Base-by-base conservation (phyloP, 768 basidiomycete species). In the Termitomyces sp. region DNA sequence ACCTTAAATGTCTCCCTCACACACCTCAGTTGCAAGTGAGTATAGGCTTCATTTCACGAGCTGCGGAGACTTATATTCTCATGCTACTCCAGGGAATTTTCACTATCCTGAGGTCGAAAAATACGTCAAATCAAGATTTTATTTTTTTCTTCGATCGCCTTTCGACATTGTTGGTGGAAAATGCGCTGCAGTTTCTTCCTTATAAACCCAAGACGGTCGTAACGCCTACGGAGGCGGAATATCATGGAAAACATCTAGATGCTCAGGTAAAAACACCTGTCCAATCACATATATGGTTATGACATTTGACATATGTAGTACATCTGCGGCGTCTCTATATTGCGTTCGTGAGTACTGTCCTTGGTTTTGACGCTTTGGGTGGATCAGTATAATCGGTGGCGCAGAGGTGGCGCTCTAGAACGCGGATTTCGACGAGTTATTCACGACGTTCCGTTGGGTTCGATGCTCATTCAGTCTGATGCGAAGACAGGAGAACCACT, bases 91-190 rank as follows among this genome's bases (percentile, higher is more conserved):
- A 96, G 92, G 94, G 94, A 0, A 94, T 98, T 6, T 88, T 88
- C 67, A 98, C 96, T 0, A 85, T 90, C 25, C 66, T 99, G 21
- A 81, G 96, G 8, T 86, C 93, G 63, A 75, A 73, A 54, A 78
- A 72, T n/a, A 87, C 90, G 0, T 73, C 73, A 12, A 77, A 86
- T 17, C 89, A 90, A 63, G 94, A 98, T 66, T 98, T 98, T 65
- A 85, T 98, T 39, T 96, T 97, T 76, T 94, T 93, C 66, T 83
- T 84, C 0, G 94, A 97, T 67, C 81, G 96, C 17, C 73, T 98
- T 2, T 83, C 95, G 0, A 94, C 91, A 0, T 70, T 92, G 19
- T 72, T 98, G 23, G 83, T 91, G 5, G 96, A 98, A 70, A 80
- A 85, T 67, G 92, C 94, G 0, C 75, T 95, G 66, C 86, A 88